Conservation (phyloP, 1,284 basidiomycete species). For the Trichosporon sp. region DNA sequence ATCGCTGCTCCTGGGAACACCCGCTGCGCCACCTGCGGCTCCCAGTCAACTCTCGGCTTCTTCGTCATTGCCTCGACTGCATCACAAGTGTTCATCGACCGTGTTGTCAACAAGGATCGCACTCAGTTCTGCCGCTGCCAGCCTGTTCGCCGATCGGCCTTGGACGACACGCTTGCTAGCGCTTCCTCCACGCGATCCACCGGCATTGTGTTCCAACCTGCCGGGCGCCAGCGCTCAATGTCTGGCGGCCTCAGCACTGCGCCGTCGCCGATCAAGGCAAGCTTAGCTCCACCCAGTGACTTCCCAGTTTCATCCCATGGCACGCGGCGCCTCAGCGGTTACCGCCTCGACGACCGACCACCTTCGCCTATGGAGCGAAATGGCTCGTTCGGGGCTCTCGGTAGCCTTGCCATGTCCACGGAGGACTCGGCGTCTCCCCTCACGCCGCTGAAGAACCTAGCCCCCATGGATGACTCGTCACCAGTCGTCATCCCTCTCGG, state of each 20-base stretch:
- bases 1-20: conserved; percentile 34
- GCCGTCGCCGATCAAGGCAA: background rate
- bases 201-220: conserved; percentile 23
- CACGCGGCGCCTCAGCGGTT: conserved; percentile 40
- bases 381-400: conserved; percentile 26
- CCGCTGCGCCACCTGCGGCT: conserved; percentile 43
- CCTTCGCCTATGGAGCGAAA: conserved; percentile 26
- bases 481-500: conserved; percentile 38
- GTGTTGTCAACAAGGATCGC: conserved; percentile 30
- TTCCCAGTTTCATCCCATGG: conserved; percentile 51
- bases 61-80: conserved; percentile 44
- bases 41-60: conserved; percentile 38
- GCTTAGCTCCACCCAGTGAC: conserved; percentile 29
- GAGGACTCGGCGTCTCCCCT: conserved; percentile 7
- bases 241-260: conserved; percentile 21
- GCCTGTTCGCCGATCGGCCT: conserved; percentile 29
- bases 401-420: conserved; percentile 23
- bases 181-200: background rate
- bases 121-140: conserved; percentile 42
- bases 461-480: conserved; percentile 1
- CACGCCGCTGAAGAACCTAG: background rate
- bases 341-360: conserved; percentile 25
- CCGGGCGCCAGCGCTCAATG: conserved; percentile 15
- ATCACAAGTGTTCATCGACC: conserved; percentile 40
- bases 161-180: conserved; percentile 32